These are phyloP conservation scores for Epichloe festucae DNA, from an alignment of 2,329 filamentous ascomycete species.

Conservation along the genomic window DNA sequence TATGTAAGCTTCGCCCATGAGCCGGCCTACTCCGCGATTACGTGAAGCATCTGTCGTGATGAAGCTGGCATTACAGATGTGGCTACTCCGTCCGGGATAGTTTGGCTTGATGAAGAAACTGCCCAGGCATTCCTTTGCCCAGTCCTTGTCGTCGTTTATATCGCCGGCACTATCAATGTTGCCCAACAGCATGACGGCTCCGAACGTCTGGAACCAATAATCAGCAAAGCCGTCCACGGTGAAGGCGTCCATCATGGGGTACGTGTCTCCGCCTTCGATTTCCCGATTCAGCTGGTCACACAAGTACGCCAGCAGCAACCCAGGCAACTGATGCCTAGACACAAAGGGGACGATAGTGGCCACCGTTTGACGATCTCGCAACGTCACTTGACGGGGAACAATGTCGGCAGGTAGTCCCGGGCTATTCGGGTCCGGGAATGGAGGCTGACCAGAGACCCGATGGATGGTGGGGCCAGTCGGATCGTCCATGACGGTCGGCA, in stretches of 20 bases:
- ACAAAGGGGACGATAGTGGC: slow-evolving; percentile 76
- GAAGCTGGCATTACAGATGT: slow-evolving; percentile 79
- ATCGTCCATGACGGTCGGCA: slow-evolving; percentile 72
- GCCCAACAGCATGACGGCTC: slow-evolving; percentile 74
- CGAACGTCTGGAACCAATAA: slow-evolving; percentile 90
- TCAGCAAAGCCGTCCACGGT: slow-evolving; percentile 60
- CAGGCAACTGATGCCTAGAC: slow-evolving; percentile 63
- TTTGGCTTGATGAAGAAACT: slow-evolving; percentile 94
- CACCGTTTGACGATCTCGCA: slow-evolving; percentile 71
- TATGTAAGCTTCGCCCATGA: slow-evolving; percentile 66
- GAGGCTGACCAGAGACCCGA: slow-evolving; percentile 51
- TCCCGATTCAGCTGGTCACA: slow-evolving; percentile 78
- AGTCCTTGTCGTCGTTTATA: slow-evolving; percentile 49
- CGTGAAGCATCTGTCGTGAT: slow-evolving; percentile 61
- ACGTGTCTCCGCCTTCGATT: slow-evolving; percentile 84
- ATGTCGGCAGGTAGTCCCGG: slow-evolving; percentile 57
- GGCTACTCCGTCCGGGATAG: slow-evolving; percentile 80
- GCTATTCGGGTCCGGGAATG: slow-evolving; percentile 49
- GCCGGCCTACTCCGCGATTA: slow-evolving; percentile 59
- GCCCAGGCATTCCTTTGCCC: slow-evolving; percentile 69
- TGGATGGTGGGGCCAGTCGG: slow-evolving; percentile 58
- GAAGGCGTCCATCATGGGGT: slow-evolving; percentile 73
- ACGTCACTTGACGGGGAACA: slow-evolving; percentile 61
- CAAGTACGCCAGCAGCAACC: slow-evolving; percentile 61
- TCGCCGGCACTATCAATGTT: slow-evolving; percentile 53